phyloP scores from a whole-genome alignment of 192 early-diverging fungal genomes.

The Coemansia sp. region DNA sequence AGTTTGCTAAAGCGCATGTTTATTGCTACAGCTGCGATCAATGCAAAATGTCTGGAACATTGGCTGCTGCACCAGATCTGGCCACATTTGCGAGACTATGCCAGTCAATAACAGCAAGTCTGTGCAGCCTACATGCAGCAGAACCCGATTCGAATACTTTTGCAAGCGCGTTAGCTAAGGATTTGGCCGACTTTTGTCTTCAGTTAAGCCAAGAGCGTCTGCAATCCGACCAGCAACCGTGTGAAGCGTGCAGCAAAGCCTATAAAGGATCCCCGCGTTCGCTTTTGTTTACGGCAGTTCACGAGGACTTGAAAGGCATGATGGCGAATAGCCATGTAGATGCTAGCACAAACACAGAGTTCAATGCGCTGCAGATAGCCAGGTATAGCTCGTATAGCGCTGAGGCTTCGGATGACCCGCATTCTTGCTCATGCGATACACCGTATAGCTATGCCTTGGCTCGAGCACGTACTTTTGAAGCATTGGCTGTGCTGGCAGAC shows the following conservation, averaged over 20 bases:
- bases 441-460: no score
- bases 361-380: no score
- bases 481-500: no score
- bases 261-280: not conserved
- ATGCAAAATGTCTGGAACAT: not conserved
- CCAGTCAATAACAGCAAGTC: not conserved
- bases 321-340: not conserved
- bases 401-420: no score
- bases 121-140: not conserved
- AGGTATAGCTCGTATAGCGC: no score
- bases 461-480: no score
- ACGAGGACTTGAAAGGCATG: not conserved
- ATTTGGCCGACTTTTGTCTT: no score
- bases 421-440: no score
- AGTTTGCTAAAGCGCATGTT: constrained; percentile 13
- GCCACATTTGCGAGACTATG: constrained; percentile 17
- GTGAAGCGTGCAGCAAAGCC: no score
- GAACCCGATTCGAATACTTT: not conserved
- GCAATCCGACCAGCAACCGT: no score
- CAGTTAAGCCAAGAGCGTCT: no score
- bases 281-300: not conserved
- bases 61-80: not conserved
- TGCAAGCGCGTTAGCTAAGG: constrained; percentile 2
- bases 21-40: not conserved
- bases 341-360: no score